Evolutionary conservation across 139 green algal species (phyloP), one percentile per base, ranked within the genome.

Genomic region (Astrephomene gubernaculifera): DNA sequence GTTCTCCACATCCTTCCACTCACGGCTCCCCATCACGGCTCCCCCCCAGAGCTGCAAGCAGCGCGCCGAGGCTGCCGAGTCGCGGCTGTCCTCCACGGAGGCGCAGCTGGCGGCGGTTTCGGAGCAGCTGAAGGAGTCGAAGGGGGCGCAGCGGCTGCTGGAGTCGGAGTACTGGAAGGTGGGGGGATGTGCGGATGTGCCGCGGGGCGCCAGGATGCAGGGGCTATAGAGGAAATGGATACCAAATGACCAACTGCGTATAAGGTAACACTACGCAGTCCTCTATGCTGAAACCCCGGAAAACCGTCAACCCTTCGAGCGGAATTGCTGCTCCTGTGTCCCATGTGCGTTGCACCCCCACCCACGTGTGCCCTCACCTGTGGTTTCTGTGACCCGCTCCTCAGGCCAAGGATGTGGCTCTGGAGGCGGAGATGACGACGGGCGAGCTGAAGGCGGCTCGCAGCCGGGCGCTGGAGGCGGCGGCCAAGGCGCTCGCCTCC

Each of bases 111-210:
- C 33, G 24, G 25, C 24, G 43, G 36, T 75, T 25, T 35, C 57
- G 27, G 6, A 54, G 82, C 69, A 87, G 82, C 71, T 69, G 31
- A 14, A 33, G 39, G 71, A 69, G 43, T 14, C 43, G n/a, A 38
- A 53, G 41, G 41, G 35, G 25, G 43, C 57, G 25, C 82, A 81
- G 53, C 43, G 64, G 33, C 71, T 78, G 52, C 63, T 89, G 79
- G 78, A 91, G 79, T 71, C 65, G 36, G 79, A 88, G 38, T 87
- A 91, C 63, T 89, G 87, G 87, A 63, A 75, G 79, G 79, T 85
- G 44, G 1, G 79, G 8, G 31, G 4, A 9, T 1, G 67, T 14
- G 67, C 21, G 57, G 57, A 24, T 9, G 17, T 24, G 57, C 57
- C 29, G 57, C 19, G 17, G 19, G 22, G 57, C 21, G 57, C 21